Evolutionary conservation across 257 asterid genomes (phyloP).

Genomic region (Solanum piurae): DNA sequence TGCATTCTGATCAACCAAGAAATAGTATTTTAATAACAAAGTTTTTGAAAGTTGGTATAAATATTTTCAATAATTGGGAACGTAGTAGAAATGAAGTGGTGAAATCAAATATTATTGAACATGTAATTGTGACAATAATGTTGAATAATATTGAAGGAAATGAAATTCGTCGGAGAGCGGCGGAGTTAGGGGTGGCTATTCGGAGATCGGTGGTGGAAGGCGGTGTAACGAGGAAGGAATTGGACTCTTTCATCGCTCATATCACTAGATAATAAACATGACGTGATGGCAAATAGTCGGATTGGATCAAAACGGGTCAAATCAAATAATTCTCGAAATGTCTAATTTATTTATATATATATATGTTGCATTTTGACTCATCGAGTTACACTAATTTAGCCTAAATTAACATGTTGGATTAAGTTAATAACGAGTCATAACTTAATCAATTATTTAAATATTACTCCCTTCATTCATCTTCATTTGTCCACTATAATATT

Average conservation of each 20-base stretch:
- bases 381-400: too few relatives aligned
- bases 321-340: too few relatives aligned
- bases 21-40: constrained; percentile 26
- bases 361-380: not conserved
- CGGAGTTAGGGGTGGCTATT: constrained; percentile 22
- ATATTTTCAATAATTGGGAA: constrained; percentile 28
- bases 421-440: too few relatives aligned
- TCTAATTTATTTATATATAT: too few relatives aligned
- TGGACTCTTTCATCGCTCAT: constrained; percentile 29
- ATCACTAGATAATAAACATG: constrained; percentile 11
- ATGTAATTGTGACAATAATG: constrained; percentile 19
- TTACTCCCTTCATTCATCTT: too few relatives aligned
- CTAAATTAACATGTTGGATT: too few relatives aligned
- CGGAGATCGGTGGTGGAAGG: constrained; percentile 33
- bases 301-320: not conserved
- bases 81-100: constrained; percentile 16
- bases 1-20: constrained; percentile 63
- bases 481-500: too few relatives aligned
- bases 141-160: constrained; percentile 19
- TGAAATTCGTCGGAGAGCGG: constrained; percentile 32
- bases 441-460: too few relatives aligned
- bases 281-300: too few relatives aligned
- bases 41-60: constrained; percentile 22
- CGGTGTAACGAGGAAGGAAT: constrained; percentile 22
- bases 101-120: constrained; percentile 8